Base-by-base conservation (phyloP, 2,329 filamentous ascomycete species). In the Trichoderma sp. region DNA sequence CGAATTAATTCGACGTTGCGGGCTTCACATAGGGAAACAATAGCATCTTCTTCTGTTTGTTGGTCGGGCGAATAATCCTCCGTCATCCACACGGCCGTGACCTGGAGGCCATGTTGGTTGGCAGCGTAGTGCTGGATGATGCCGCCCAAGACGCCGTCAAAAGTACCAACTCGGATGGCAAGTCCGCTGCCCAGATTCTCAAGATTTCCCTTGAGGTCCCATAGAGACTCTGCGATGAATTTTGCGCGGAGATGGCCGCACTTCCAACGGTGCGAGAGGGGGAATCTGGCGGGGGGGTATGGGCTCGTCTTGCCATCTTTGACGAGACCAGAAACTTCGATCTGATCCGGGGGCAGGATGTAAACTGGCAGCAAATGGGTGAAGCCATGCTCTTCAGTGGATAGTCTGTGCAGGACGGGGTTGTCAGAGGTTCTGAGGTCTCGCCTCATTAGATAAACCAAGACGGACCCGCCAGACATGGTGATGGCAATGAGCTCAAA, bases 291-390 rank as follows among this genome's bases (percentile, higher is more conserved):
- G 74, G 89, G 86, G 0, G 89, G 89, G 71, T 91, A 94, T 0
- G 92, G 92, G 7, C 85, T 91, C 59, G 81, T 79, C 59, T 79
- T 73, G 13, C 82, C 80, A 56, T 84, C 76, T 16, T 80, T 79
- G n/a, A 94, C 79, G 74, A 95, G 92, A 1, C 92, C 92, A 0
- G 90, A 91, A 0, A 92, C 83, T 75, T 95, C 91, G 26, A 94
- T 81, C 73, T 95, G 91, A 63, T 91, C 83, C 3, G 90, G 86
- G 0, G 88, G 83, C 63, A 94, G 88, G 24, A 93, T 81, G 75
- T 89, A 92, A 51, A 93, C 79, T 8, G 92, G 92, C 1, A 95
- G 81, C 1, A 94, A 77, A 75, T 94, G 90, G 1, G 90, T 91
- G 74, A 85, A 89, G 4, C 81, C 83, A 75, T 87, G 85, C 26